Percentiles rank a stretch among this genome's conserved stretches.
Evolutionary conservation across 2,329 filamentous ascomycete species (phyloP).

Genomic region (Chaetomium sp.): DNA sequence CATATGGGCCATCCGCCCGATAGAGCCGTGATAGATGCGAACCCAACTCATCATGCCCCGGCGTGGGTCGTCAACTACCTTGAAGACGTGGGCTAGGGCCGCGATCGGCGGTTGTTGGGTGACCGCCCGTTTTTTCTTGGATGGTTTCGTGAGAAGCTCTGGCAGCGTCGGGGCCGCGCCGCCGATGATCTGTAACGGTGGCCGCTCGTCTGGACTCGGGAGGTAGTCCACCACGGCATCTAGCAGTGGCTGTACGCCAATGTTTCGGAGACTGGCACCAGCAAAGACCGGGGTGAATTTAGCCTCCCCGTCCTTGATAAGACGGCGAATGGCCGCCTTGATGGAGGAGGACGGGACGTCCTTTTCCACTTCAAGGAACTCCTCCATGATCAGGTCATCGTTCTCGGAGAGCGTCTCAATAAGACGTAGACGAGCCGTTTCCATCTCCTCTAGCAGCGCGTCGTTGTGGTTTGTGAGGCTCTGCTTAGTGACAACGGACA

Average conservation of each 20-base stretch:
- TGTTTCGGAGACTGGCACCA: conserved; percentile 87
- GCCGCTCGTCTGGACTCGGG: conserved; percentile 73
- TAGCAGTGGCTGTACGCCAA: conserved; percentile 86
- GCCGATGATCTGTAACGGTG: conserved; percentile 70
- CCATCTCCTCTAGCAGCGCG: conserved; percentile 59
- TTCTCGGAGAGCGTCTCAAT: conserved; percentile 82
- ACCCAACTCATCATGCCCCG: conserved; percentile 88
- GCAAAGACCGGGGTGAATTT: conserved; percentile 80
- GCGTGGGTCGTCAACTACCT: conserved; percentile 82
- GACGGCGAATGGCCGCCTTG: conserved; percentile 65
- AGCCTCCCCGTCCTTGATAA: conserved; percentile 61
- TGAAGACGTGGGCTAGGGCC: conserved; percentile 70
- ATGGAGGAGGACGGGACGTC: conserved; percentile 65
- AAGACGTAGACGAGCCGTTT: conserved; percentile 66
- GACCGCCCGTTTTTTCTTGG: conserved; percentile 30
- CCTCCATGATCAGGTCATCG: conserved; percentile 79
- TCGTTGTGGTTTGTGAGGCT: conserved; percentile 47
- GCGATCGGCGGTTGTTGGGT: conserved; percentile 31
- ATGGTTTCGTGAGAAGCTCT: conserved; percentile 33
- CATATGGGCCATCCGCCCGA: conserved; percentile 66
- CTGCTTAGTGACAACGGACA: conserved; percentile 26
- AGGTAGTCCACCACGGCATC: conserved; percentile 85
- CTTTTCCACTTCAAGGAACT: conserved; percentile 71
- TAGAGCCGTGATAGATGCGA: conserved; percentile 77
- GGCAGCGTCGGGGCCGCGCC: conserved; percentile 42